Base-by-base conservation (phyloP, 139 green algal genomes). In the Closterium sp. region DNA sequence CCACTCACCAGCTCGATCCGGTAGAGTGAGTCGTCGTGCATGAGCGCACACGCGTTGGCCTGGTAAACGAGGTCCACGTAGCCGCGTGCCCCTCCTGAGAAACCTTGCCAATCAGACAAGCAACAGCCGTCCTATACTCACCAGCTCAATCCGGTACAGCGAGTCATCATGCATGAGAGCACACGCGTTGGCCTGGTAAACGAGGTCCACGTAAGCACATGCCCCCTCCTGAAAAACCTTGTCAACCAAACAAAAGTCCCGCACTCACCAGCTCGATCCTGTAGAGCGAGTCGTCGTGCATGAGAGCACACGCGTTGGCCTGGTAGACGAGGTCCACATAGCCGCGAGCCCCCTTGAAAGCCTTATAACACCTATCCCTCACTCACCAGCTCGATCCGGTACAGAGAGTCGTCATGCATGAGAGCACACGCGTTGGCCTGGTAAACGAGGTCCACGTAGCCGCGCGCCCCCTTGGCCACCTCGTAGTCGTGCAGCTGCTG, bases 31-130 rank as follows among this genome's bases (percentile, higher is more conserved):
- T 70, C 45, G 45, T 70, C 45, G 45, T 70, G 45, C 45, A 70
- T 70, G 98, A 97, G 79, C 98, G 97, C 31, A 93, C 96, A 96
- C 1, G 96, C 95, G 91, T 98, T 98, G 89, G 96, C 89, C 29
- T 92, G 87, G 91, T 96, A 96, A 4, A 95, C 90, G 0, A 89
- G 11, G n/a, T 96, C 92, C 13, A 91, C 32, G 42, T 93, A 94
- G 34, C 70, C 29, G 9, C 86, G 3, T 3, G n/a, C n/a, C n/a
- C n/a, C n/a, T n/a, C n/a, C n/a, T n/a, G n/a, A n/a, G n/a, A n/a
- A n/a, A n/a, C n/a, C n/a, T n/a, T n/a, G n/a, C n/a, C n/a, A n/a
- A n/a, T n/a, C n/a, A n/a, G n/a, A n/a, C n/a, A n/a, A n/a, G n/a
- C n/a, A n/a, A n/a, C n/a, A n/a, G n/a, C n/a, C n/a, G n/a, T n/a